phyloP scores from a whole-genome alignment of 768 basidiomycete species.

The Termitomyces sp. region DNA sequence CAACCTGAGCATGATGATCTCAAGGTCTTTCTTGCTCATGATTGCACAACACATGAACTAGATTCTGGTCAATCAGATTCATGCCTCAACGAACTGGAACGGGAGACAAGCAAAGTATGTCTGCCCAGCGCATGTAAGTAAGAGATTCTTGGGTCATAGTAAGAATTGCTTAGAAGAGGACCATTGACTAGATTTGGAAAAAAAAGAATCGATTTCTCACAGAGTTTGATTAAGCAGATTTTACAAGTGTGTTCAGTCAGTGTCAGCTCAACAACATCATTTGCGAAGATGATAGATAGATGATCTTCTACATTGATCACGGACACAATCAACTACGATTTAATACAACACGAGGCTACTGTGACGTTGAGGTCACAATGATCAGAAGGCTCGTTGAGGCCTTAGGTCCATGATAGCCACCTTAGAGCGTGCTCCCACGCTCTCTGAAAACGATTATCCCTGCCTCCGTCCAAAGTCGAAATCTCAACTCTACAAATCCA shows the following conservation, averaged over 20 bases:
- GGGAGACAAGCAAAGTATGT: conserved; percentile 55
- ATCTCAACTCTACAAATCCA: conserved; percentile 42
- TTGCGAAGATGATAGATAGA: too few species aligned
- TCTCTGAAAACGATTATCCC: conserved; percentile 21
- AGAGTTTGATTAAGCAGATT: too few species aligned
- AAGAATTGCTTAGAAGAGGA: too few species aligned
- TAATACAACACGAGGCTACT: not conserved
- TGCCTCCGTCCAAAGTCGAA: conserved; percentile 40
- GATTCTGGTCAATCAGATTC: not conserved
- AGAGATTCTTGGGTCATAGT: conserved; percentile 44
- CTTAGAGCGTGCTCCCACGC: conserved; percentile 12
- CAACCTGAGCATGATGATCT: not conserved
- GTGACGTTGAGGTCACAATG: conserved; percentile 11
- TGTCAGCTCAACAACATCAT: too few species aligned
- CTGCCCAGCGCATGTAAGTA: conserved; percentile 49
- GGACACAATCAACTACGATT: not conserved
- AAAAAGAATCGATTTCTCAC: too few species aligned
- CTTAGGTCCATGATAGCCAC: conserved; percentile 18
- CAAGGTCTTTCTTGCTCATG: not conserved
- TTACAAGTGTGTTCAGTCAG: not conserved
- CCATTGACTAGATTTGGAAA: too few species aligned
- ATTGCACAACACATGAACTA: too few species aligned
- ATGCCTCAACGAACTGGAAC: conserved; percentile 18
- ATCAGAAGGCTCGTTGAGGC: conserved; percentile 51
- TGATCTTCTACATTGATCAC: not conserved